phyloP scores from a whole-genome alignment of 805 yeast species.

The Kockiozyma suomiensis region DNA sequence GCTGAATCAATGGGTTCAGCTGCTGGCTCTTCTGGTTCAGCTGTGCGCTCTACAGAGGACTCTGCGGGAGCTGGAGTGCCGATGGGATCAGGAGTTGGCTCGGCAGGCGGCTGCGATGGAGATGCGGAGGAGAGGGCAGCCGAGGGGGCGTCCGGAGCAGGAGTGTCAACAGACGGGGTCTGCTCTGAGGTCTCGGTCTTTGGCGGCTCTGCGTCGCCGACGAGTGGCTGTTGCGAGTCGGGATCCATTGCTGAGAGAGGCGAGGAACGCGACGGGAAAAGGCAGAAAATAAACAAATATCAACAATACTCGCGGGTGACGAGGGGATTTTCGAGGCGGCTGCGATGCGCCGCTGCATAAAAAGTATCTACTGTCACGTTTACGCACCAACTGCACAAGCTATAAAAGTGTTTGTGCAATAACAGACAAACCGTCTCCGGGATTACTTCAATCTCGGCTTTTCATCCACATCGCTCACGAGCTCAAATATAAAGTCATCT shows the following conservation, averaged over 20 bases:
- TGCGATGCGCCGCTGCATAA: slow-evolving; percentile 9
- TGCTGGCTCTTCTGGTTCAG: background rate
- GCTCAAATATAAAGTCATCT: background rate
- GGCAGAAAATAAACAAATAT: background rate
- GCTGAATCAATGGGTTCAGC: background rate
- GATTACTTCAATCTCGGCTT: slow-evolving; percentile 2
- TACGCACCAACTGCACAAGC: background rate
- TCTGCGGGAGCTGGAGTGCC: background rate
- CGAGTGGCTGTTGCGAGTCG: background rate
- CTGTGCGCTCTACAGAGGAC: background rate
- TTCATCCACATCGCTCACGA: background rate
- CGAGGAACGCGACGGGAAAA: background rate
- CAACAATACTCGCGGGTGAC: slow-evolving; percentile 1
- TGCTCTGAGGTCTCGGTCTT: slow-evolving; percentile 5
- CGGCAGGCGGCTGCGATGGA: slow-evolving; percentile 2
- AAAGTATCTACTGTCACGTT: background rate
- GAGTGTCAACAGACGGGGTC: slow-evolving; percentile 2
- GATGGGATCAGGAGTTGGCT: background rate
- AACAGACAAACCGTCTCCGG: background rate
- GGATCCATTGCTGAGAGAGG: slow-evolving; percentile 7
- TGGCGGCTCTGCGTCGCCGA: background rate
- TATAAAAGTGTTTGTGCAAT: background rate
- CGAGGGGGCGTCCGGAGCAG: background rate
- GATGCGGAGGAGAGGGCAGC: slow-evolving; percentile 8
- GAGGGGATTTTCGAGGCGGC: slow-evolving; percentile 14